phyloP scores from a whole-genome alignment of 345 rosid genomes.

The Citrus inodora region DNA sequence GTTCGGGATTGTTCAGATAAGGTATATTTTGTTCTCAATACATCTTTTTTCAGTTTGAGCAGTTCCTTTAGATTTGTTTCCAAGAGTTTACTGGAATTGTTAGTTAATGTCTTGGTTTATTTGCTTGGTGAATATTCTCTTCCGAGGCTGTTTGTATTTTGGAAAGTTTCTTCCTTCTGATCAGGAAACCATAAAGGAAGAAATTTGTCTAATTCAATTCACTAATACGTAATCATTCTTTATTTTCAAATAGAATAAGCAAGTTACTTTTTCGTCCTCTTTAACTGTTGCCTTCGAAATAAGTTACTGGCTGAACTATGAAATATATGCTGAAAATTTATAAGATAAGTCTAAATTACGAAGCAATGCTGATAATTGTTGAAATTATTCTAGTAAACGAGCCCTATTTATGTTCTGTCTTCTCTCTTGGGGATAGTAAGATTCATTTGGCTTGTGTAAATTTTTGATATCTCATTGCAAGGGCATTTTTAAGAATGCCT shows the following conservation, averaged over 20 bases:
- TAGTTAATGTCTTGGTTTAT: not conserved
- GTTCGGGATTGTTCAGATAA: conserved; percentile 68
- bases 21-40: conserved; percentile 33
- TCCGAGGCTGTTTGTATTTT: not conserved
- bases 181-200: not conserved
- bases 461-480: too few species aligned
- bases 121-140: not conserved
- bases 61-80: not conserved
- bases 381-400: not conserved
- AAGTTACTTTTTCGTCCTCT: not conserved
- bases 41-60: not conserved
- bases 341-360: not conserved
- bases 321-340: not conserved
- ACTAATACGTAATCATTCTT: not conserved
- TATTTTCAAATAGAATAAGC: not conserved
- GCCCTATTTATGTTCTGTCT: not conserved
- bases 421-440: not conserved
- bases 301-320: not conserved
- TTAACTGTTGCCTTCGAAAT: not conserved
- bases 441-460: not conserved
- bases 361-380: not conserved
- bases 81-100: not conserved
- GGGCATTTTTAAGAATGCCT: too few species aligned
- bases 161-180: not conserved
- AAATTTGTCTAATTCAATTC: not conserved